Base-by-base conservation (phyloP, 2,329 filamentous ascomycete species). In the Ophiocordyceps sinensis region DNA sequence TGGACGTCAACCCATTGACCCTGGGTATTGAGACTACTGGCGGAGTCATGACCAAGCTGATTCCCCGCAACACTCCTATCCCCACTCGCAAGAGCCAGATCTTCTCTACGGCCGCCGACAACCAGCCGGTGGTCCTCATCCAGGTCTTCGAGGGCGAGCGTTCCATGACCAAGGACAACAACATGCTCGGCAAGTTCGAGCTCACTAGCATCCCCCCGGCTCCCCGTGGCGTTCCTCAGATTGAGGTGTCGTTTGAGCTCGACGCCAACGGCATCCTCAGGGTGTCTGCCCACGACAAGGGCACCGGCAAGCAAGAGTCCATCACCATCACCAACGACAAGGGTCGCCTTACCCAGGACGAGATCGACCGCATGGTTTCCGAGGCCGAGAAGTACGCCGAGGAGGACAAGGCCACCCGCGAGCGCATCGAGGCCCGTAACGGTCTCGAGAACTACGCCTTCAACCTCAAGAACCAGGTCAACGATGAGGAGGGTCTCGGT, bases 241-340 rank as follows among this genome's bases (percentile, higher is more conserved):
- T 98, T 47, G 91, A 98, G 69, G 91, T 98, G 54, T 85, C 85
- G 28, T 98, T 98, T 64, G 86, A 95, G 66, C 81, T 98, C 44
- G 89, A 98, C 57, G 88, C 87, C 72, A 96, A 98, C 68, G 89
- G 91, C 73, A 95, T 98, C 56, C 79, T 98, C 51, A 89, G 93
- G 75, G 91, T 98, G 48, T 85, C 84, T 50, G 91, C 91, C 51
- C 81, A 84, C 58, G 91, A 98, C 68, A 96, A 96, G 82, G 91
- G 88, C 62, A 95, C 89, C 56, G 91, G 91, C 66, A 95, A 96
- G 77, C 79, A 77, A 48, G 87, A 98, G 75, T 87, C 83, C 49
- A 96, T 98, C 65, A 96, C 91, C 55, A 98, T 98, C 63, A 96
- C 84, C 70, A 96, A 98, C 71, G 91, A 98, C 71, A 96, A 96